Evolutionary conservation across 176 grass and related monocot species (phyloP), one percentile per base, ranked within the genome.

Genomic region (maize (Zea mays)): DNA sequence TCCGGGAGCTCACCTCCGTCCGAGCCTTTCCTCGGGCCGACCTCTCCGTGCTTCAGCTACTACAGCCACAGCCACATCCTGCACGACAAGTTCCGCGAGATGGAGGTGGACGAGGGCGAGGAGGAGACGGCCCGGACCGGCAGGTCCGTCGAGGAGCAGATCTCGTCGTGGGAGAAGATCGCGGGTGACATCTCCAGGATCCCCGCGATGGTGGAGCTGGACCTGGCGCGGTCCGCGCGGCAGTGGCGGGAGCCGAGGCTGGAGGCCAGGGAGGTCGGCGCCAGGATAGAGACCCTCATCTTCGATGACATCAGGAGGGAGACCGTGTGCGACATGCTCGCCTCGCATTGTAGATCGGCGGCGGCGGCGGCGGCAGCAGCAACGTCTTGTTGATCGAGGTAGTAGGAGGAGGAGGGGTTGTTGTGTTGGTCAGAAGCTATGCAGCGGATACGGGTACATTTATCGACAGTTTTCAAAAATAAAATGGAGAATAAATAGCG

Each of bases 271-370:
- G 81, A 85, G 81, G 87, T 96, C 73, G 90, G 90, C 36, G 27
- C 41, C 55, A 78, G 84, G 86, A 93, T 99, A 20, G 96, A 99
- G 85, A 81, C 71, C 19, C 66, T 93, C 43, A 96, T 99, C 81
- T 93, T 99, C 74, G 96, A 96, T 46, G 96, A 99, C 39, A 99
- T 99, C 16, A 73, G 78, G 55, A 86, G 74, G 56, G 92, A 99
- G 69, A 75, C 83, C 66, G 80, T 93, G 35, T 13, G 81, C 0
- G 92, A 90, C 80, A 83, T 99, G 80, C 84, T 99, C 62, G 72
- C 63, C 10, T 84, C 73, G 33, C 87, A 71, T 38, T 92, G 89
- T 84, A 88, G 89, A 88, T 86, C 27, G 27, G 27, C 27, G 27
- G 27, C 27, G 27, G 27, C 27, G 27, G 27, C 27, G 27, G 27